A percentile compares a stretch with the other conserved stretches of the same genome.
These are phyloP conservation scores for Hemisphaericaspora nanyangensis DNA, from an alignment of 805 yeast genomes.

Conservation along the genomic window DNA sequence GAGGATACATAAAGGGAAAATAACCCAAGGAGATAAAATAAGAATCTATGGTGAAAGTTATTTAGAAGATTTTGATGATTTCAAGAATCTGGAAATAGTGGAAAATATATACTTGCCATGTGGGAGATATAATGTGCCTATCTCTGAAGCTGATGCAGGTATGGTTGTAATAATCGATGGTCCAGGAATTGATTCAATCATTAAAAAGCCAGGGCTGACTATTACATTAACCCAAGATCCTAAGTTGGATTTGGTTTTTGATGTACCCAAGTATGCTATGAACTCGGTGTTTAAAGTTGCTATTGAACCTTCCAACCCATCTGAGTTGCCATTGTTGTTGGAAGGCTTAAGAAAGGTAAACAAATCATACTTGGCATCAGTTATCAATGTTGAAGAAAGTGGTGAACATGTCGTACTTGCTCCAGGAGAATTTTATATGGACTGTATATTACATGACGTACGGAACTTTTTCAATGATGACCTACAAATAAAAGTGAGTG, in stretches of 20 bases:
- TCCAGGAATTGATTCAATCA: constrained; percentile 43
- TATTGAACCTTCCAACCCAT: constrained; percentile 75
- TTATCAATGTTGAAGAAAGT: constrained; percentile 76
- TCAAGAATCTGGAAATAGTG: constrained; percentile 37
- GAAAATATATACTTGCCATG: constrained; percentile 52
- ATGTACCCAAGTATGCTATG: constrained; percentile 40
- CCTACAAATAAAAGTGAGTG: constrained; percentile 76
- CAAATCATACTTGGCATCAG: constrained; percentile 62
- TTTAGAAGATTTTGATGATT: constrained; percentile 51
- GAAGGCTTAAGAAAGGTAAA: constrained; percentile 64
- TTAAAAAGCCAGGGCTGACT: constrained; percentile 62
- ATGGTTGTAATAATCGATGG: constrained; percentile 68
- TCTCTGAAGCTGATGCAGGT: constrained; percentile 57
- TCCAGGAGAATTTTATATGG: constrained; percentile 84
- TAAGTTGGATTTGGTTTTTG: constrained; percentile 23
- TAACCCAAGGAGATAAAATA: constrained; percentile 46
- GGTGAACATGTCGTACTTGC: constrained; percentile 83
- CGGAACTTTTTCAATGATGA: constrained; percentile 55
- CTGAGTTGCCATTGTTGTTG: constrained; percentile 69
- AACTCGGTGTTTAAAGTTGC: constrained; percentile 75
- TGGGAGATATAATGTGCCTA: constrained; percentile 63
- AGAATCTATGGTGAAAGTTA: constrained; percentile 55
- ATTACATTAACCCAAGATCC: constrained; percentile 26
- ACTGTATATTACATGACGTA: constrained; percentile 75
- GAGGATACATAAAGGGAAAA: constrained; percentile 58